Conservation (phyloP, 2,329 filamentous ascomycete species). For the Paracorniculantispora psalliotae region DNA sequence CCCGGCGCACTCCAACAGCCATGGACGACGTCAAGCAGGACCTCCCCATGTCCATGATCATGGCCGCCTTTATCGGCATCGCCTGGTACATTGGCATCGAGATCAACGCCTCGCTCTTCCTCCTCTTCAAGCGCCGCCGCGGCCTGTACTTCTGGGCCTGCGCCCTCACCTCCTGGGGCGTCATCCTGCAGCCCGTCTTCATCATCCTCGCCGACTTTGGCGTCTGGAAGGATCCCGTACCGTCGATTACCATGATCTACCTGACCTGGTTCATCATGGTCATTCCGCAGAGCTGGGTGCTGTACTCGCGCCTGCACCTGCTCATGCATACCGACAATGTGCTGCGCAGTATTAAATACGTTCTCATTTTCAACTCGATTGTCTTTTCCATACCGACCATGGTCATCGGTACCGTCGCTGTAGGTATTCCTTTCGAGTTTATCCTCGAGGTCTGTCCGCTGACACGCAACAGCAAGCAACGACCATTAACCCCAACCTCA, state of each 20-base stretch:
- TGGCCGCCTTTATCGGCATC: conserved; percentile 32
- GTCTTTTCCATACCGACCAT: conserved; percentile 50
- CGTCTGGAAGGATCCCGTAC: conserved; percentile 14
- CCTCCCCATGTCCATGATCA: conserved; percentile 27
- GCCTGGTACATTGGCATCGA: conserved; percentile 29
- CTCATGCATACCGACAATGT: conserved; percentile 44
- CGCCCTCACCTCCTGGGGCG: conserved; percentile 24
- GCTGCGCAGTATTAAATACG: conserved; percentile 44
- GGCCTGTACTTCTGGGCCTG: conserved; percentile 32
- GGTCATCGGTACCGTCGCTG: conserved; percentile 47
- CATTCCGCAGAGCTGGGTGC: conserved; percentile 52
- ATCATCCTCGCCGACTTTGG: conserved; percentile 37
- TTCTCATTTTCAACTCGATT: conserved; percentile 51
- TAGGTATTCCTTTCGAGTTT: conserved; percentile 26
- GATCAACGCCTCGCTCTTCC: conserved; percentile 25
- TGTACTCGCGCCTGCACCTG: conserved; percentile 57
- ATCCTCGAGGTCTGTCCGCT: neutral
- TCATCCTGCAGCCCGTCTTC: conserved; percentile 33
- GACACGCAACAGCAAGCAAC: conserved; percentile 23
- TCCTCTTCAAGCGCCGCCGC: conserved; percentile 25
- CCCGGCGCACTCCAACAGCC: too few relatives aligned
- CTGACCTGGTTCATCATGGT: conserved; percentile 41
- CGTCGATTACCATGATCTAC: conserved; percentile 18
- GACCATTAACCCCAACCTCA: conserved; percentile 20
- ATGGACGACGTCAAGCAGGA: conserved; percentile 19